A percentile compares a stretch with the other conserved stretches of the same genome.
Conservation (phyloP, 345 rosid species). For the Acer saccharum region DNA sequence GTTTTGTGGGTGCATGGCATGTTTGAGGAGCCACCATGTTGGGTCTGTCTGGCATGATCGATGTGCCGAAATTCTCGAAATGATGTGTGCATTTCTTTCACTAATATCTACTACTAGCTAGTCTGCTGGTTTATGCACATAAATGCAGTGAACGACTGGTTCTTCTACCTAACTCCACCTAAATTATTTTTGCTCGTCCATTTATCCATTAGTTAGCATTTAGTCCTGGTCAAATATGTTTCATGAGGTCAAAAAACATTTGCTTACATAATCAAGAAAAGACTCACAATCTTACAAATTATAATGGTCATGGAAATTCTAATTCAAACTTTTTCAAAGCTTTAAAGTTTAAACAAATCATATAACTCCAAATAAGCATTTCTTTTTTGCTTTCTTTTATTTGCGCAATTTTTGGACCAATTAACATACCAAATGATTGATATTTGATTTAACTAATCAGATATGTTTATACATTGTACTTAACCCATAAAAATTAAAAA, state of each 20-base stretch:
- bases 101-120: not conserved
- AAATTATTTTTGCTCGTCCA: not conserved
- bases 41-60: slow-evolving; percentile 53
- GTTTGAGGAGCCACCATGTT: slow-evolving; percentile 44
- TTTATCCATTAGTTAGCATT: slow-evolving; percentile 6
- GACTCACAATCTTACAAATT: not conserved
- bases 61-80: slow-evolving; percentile 45
- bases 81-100: slow-evolving; percentile 23
- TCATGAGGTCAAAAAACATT: not conserved
- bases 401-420: slow-evolving; percentile 7
- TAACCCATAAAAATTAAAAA: not conserved
- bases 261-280: not conserved
- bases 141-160: not conserved
- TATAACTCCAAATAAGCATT: not conserved
- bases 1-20: slow-evolving; percentile 41
- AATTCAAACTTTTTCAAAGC: not conserved
- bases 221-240: not conserved
- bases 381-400: not conserved
- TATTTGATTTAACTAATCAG: slow-evolving; percentile 11
- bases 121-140: not conserved
- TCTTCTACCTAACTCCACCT: slow-evolving; percentile 11
- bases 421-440: slow-evolving; percentile 14
- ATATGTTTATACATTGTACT: not conserved
- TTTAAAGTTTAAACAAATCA: not conserved
- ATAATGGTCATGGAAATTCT: not conserved